Evolutionary conservation across 257 asterid genomes (phyloP).

Genomic region (Przewalskia tangutica): DNA sequence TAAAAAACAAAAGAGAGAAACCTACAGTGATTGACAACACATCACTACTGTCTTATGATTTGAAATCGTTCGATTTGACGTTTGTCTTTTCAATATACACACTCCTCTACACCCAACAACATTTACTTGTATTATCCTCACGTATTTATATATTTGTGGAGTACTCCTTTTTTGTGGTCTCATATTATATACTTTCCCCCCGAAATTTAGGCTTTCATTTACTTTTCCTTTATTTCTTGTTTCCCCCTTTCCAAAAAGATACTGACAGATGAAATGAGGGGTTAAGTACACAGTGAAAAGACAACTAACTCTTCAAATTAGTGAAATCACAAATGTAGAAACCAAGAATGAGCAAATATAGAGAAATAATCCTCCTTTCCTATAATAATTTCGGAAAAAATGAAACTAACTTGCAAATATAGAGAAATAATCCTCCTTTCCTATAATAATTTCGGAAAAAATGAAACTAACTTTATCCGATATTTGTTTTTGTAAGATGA

Average conservation of each 20-base stretch:
- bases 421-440: neutral
- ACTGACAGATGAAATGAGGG: neutral
- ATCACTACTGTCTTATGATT: constrained; percentile 69
- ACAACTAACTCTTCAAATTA: neutral
- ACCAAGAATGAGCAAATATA: neutral
- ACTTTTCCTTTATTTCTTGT: neutral
- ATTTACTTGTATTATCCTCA: neutral
- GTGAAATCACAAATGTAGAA: neutral
- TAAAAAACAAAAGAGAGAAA: neutral
- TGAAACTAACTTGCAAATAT: neutral
- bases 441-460: too few relatives aligned
- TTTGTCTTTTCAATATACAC: constrained; percentile 63
- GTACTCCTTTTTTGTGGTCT: neutral
- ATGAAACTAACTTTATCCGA: too few relatives aligned
- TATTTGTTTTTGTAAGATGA: too few relatives aligned
- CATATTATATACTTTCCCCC: neutral
- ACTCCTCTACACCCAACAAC: neutral
- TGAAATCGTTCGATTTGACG: constrained; percentile 56
- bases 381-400: too few relatives aligned
- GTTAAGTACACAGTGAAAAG: neutral
- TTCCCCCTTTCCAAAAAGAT: neutral
- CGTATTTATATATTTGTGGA: neutral
- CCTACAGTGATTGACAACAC: constrained; percentile 56
- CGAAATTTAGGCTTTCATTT: neutral
- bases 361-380: neutral